Base-by-base conservation (phyloP, 192 early-diverging fungal genomes). In the Phlyctochytrium bullatum region DNA sequence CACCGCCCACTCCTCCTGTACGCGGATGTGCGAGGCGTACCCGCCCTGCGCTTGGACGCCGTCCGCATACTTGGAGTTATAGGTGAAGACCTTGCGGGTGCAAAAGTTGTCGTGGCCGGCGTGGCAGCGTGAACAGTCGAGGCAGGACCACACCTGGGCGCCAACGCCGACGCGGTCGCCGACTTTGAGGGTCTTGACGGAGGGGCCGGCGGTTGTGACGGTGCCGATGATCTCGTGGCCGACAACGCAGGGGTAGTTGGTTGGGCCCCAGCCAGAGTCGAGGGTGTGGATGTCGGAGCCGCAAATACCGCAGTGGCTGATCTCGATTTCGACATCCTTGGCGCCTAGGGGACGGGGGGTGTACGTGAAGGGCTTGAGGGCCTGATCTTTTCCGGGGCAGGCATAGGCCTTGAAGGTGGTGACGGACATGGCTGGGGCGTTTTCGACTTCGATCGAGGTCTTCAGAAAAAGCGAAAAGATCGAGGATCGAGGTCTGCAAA, bases 261-360 rank as follows among this genome's bases (percentile, higher is more conserved):
- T 68, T 10, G 67, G 63, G 3, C 78, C 67, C 86, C 90, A 88
- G 63, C 83, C 90, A 4, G 78, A 72, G 63, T 81, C 82, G 61
- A 88, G 61, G 27, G 83, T 88, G 73, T 92, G 88, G 34, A 89
- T 71, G 61, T 92, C 90, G 2, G 87, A 83, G 36, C 87, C 88
- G 66, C 90, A 91, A 64, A 90, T 81, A 50, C 89, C 89, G 70
- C 88, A 86, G 70, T 88, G 86, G n/a, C 82, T 75, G 62, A 90
- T 29, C 34, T 88, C 78, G 62, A 92, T 88, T 72, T 91, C 87
- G 59, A 92, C 76, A 59, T 76, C 70, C 6, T 73, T n/a, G 2
- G 74, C 74, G 14, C 61, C 75, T 12, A 76, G 57, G n/a, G 66
- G 59, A 3, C 54, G 23, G 29, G 76, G 59, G 4, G 66, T 34